Conservation (phyloP, 768 basidiomycete species). For the Kwoniella sp. region DNA sequence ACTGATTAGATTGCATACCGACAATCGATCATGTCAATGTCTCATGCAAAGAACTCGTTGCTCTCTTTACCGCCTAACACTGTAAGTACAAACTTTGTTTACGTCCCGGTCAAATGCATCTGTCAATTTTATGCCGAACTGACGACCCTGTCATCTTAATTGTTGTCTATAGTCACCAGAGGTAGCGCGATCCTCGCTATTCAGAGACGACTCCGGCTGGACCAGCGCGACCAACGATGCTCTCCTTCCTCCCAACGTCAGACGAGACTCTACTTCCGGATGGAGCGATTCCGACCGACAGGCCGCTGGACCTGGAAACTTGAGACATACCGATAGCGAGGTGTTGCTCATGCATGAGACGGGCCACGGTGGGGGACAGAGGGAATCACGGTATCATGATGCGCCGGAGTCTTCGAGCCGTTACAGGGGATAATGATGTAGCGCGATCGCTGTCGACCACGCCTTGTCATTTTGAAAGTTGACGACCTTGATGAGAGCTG, state of each 20-base stretch:
- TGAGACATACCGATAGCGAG: constrained; percentile 35
- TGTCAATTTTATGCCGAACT: no score
- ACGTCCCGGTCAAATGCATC: no score
- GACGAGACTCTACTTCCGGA: constrained; percentile 29
- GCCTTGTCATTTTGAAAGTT: no score
- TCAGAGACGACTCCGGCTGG: constrained; percentile 30
- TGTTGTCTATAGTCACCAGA: constrained; percentile 29
- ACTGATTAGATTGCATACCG: constrained; percentile 47
- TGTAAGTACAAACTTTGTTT: no score
- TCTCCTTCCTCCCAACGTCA: constrained; percentile 34
- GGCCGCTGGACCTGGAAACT: background rate
- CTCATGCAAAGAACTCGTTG: constrained; percentile 48
- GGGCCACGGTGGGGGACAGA: background rate
- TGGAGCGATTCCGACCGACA: constrained; percentile 30
- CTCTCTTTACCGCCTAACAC: constrained; percentile 39
- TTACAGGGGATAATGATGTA: background rate
- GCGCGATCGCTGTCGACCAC: no score
- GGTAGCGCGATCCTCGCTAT: constrained; percentile 34
- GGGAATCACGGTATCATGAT: constrained; percentile 19
- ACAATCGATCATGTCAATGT: constrained; percentile 55
- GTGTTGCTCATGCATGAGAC: constrained; percentile 30
- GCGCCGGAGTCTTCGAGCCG: constrained; percentile 11
- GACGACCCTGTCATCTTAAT: no score
- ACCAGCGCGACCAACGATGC: constrained; percentile 10
- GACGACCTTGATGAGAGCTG: no score